Evolutionary conservation across 2,329 filamentous ascomycete species (phyloP).

Genomic region (Calonectria montana): DNA sequence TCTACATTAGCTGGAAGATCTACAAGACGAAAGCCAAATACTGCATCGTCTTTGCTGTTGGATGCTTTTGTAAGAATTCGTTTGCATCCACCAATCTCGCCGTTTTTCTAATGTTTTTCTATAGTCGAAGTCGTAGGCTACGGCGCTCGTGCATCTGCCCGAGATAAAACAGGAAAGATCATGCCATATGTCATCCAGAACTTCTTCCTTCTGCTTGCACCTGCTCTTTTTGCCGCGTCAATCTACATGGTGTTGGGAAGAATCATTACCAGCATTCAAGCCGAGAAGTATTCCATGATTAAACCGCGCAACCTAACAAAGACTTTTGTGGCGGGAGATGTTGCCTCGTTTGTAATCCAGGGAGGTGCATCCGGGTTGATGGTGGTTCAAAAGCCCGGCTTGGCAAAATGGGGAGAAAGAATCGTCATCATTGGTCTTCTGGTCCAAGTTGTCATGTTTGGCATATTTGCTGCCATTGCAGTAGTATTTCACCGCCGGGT

Average conservation of each 20-base stretch:
- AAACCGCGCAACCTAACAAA: background rate
- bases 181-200: slow-evolving; percentile 9
- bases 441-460: slow-evolving; percentile 10
- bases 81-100: too few relatives aligned
- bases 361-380: background rate
- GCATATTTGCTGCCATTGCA: background rate
- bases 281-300: slow-evolving; percentile 5
- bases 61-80: background rate
- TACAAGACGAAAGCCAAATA: background rate
- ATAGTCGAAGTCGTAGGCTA: background rate
- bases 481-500: slow-evolving; percentile 4
- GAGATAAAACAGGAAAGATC: background rate
- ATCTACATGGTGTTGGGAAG: slow-evolving; percentile 4
- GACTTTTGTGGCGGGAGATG: slow-evolving; percentile 2
- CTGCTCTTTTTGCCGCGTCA: background rate
- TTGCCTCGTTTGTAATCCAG: background rate
- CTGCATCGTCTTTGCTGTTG: slow-evolving; percentile 7
- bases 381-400: background rate
- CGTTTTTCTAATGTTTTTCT: background rate
- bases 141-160: background rate
- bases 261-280: background rate
- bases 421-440: background rate
- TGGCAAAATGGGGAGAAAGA: background rate
- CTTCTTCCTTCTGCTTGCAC: slow-evolving; percentile 8
- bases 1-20: slow-evolving; percentile 11